Evolutionary conservation across 768 basidiomycete species (phyloP), one percentile per base, ranked within the genome.

Genomic region (Panaeolus cyanescens): DNA sequence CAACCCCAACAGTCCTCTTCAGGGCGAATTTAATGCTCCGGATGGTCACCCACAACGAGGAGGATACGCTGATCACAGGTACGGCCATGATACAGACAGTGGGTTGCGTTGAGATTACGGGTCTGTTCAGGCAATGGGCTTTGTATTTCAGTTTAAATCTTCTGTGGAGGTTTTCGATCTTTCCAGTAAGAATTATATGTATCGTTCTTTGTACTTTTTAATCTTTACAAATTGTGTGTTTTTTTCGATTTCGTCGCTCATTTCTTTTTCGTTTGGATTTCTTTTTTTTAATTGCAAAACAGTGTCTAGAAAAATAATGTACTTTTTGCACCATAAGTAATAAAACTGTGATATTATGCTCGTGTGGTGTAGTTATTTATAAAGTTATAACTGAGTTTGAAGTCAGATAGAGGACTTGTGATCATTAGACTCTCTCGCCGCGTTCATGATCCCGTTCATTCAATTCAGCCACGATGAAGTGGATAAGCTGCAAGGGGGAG

Each of bases 1-100:
- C 25, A 63, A 64, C 55, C 69, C 68, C 15, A 61, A 55, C 10
- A 70, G 68, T 59, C 68, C 68, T 8, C 40, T 55, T 19, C 50
- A 62, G 12, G 56, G 36, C 1, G 65, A 65, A n/a, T 71, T 68
- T 15, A 9, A 50, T 4, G 22, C 22, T 4, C 22, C 45, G 6
- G 45, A 28, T 28, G n/a, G n/a, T 13, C 5, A 50, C 8, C 45
- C 22, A 50, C 45, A 50, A 15, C 45, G 25, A 28, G 45, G 13
- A 34, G 33, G 25, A 8, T 50, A 50, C n/a, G 30, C 22, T 12
- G 45, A 50, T 50, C 25, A 50, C n/a, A 8, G 25, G 30, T 50
- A 50, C 25, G 10, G 10, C 28, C 45, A 50, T 25, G 45, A 28
- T 50, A 28, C 45, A 3, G 45, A 50, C 2, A 15, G 45, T 13